Conservation (phyloP, 768 basidiomycete species). For the Clitopilus passeckerianus region DNA sequence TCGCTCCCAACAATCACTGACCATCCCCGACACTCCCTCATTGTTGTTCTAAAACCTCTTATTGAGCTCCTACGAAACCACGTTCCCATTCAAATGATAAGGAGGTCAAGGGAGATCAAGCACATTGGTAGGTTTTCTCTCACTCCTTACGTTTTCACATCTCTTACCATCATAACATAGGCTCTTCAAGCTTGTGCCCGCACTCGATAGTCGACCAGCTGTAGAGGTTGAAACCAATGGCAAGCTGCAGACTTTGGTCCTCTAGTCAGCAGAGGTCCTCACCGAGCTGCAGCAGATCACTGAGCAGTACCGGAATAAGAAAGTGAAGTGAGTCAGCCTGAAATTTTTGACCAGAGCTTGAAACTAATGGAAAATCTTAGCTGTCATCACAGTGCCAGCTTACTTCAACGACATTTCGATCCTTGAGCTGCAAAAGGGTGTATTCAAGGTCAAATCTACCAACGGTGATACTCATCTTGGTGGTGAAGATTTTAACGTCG, state of each 20-base stretch:
- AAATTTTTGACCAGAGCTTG: no score
- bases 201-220: constrained; percentile 70
- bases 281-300: constrained; percentile 96
- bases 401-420: constrained; percentile 99
- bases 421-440: constrained; percentile 98
- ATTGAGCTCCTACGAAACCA: no score
- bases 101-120: constrained; percentile 89
- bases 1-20: no score
- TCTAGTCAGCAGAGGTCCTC: constrained; percentile 76
- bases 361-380: constrained; percentile 34
- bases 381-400: constrained; percentile 93
- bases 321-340: constrained; percentile 72
- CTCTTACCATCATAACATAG: constrained; percentile 26
- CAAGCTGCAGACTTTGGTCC: constrained; percentile 63
- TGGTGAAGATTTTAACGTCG: constrained; percentile 93
- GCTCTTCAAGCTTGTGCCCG: constrained; percentile 78
- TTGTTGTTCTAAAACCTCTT: no score
- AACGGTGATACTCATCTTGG: constrained; percentile 99
- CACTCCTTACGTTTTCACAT: no score
- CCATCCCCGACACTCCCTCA: no score
- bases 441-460: constrained; percentile 99
- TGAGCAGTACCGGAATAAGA: constrained; percentile 88
- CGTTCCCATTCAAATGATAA: no score
- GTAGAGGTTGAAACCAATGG: constrained; percentile 84
- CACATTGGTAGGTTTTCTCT: constrained; percentile 59